Conservation (phyloP, 2,329 filamentous ascomycete species). For the Zymoseptoria pseudotritici region DNA sequence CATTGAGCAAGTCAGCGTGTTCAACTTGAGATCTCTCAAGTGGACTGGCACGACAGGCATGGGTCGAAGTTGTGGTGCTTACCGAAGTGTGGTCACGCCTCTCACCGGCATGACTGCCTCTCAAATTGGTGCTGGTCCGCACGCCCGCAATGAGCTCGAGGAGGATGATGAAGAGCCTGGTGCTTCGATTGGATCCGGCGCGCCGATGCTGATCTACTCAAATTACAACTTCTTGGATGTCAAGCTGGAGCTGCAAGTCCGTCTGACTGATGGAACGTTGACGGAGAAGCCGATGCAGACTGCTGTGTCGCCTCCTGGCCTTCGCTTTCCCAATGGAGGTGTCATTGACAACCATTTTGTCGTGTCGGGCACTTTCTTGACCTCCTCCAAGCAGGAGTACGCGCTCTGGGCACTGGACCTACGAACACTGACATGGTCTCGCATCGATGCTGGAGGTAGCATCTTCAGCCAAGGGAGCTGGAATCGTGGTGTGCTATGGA, state of each 20-base stretch:
- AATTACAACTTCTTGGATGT: conserved; percentile 99
- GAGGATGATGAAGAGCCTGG: conserved; percentile 31
- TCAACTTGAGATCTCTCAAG: conserved; percentile 88
- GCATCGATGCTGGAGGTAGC: conserved; percentile 87
- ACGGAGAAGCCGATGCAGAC: conserved; percentile 85
- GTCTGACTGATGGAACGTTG: conserved; percentile 73
- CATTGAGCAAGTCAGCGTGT: conserved; percentile 97
- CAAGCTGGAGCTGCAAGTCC: conserved; percentile 86
- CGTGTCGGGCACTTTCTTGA: conserved; percentile 93
- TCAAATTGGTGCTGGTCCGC: conserved; percentile 55
- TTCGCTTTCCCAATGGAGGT: conserved; percentile 92
- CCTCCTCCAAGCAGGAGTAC: conserved; percentile 96
- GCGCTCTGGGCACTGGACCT: conserved; percentile 92
- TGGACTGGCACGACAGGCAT: conserved; percentile 87
- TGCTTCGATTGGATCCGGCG: conserved; percentile 36
- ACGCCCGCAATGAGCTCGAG: conserved; percentile 36
- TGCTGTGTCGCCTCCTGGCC: conserved; percentile 76
- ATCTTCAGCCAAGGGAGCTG: conserved; percentile 97
- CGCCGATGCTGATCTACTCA: conserved; percentile 89
- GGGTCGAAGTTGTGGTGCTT: conserved; percentile 90
- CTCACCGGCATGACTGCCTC: conserved; percentile 59
- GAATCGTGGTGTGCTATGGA: conserved; percentile 94
- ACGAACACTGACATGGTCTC: conserved; percentile 81
- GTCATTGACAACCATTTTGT: conserved; percentile 95
- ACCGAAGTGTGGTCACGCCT: conserved; percentile 88